Evolutionary conservation across 2,329 filamentous ascomycete genomes (phyloP).

Genomic region (Apiospora saccharicola): DNA sequence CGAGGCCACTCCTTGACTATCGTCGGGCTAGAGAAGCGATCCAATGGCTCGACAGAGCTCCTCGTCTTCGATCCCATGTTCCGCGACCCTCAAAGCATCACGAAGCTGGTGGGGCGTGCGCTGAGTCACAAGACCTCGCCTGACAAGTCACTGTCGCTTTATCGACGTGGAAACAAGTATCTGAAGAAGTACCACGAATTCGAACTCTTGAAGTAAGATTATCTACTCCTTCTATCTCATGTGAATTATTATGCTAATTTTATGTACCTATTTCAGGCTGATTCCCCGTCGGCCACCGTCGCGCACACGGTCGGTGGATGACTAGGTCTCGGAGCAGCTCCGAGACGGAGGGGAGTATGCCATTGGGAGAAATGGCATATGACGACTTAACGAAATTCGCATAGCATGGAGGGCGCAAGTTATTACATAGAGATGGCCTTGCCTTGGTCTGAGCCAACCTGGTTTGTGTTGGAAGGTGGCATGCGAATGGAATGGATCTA

Average conservation of each 20-base stretch:
- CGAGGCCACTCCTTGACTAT: conserved; percentile 90
- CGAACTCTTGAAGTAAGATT: conserved; percentile 75
- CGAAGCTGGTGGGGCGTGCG: conserved; percentile 60
- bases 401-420: conserved; percentile 1
- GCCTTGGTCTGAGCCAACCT: not conserved
- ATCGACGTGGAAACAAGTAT: conserved; percentile 74
- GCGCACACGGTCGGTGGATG: not conserved
- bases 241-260: not conserved
- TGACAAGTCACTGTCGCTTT: conserved; percentile 69
- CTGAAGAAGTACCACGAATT: conserved; percentile 77
- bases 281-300: not conserved
- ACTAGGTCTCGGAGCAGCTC: not conserved
- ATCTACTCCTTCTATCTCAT: not conserved
- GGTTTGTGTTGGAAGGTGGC: not conserved
- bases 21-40: conserved; percentile 78
- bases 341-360: not conserved
- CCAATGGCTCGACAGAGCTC: conserved; percentile 70
- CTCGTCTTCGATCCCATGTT: conserved; percentile 91
- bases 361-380: not conserved
- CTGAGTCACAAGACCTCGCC: conserved; percentile 53
- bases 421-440: not conserved
- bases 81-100: conserved; percentile 70
- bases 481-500: conserved; percentile 6
- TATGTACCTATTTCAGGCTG: not conserved
- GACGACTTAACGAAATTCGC: conserved; percentile 12